These are phyloP conservation scores for Cucurbita pepo DNA, from an alignment of 306 rosid species.

Conservation along the genomic window DNA sequence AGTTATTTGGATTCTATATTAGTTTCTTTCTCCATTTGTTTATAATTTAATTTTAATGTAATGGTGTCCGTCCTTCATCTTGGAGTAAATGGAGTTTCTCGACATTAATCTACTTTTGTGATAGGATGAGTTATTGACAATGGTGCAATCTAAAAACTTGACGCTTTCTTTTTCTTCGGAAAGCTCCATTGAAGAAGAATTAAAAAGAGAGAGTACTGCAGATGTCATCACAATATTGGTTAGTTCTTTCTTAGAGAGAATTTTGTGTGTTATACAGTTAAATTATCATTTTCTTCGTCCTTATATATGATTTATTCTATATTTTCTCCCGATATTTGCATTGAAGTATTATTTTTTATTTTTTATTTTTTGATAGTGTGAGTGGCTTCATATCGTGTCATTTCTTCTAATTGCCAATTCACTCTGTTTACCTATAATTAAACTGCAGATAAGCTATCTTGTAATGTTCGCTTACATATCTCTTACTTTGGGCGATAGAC, in stretches of 20 bases:
- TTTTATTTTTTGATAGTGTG: background rate
- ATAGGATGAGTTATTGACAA: constrained; percentile 65
- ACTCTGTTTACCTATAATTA: constrained; percentile 1
- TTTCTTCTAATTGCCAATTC: constrained; percentile 1
- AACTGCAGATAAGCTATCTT: constrained; percentile 86
- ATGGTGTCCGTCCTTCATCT: background rate
- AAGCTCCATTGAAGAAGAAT: constrained; percentile 93
- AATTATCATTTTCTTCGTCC: background rate
- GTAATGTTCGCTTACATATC: constrained; percentile 98
- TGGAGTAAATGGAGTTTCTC: constrained; percentile 5
- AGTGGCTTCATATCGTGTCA: constrained; percentile 1
- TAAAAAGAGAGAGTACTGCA: constrained; percentile 90
- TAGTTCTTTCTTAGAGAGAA: constrained; percentile 11
- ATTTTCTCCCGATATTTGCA: background rate
- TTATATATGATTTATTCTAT: background rate
- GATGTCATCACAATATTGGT: constrained; percentile 91
- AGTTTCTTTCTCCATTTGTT: background rate
- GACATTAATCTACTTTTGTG: constrained; percentile 10
- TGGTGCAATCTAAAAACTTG: constrained; percentile 72
- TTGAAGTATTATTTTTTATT: background rate
- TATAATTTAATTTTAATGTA: background rate
- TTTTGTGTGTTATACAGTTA: background rate
- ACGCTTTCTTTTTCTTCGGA: constrained; percentile 92
- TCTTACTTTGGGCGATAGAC: constrained; percentile 87
- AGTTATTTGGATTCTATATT: background rate